Percentiles rank a stretch among this genome's conserved stretches.
These are phyloP conservation scores for Lactarius evosmus DNA, from an alignment of 768 basidiomycete genomes.

Conservation along the genomic window DNA sequence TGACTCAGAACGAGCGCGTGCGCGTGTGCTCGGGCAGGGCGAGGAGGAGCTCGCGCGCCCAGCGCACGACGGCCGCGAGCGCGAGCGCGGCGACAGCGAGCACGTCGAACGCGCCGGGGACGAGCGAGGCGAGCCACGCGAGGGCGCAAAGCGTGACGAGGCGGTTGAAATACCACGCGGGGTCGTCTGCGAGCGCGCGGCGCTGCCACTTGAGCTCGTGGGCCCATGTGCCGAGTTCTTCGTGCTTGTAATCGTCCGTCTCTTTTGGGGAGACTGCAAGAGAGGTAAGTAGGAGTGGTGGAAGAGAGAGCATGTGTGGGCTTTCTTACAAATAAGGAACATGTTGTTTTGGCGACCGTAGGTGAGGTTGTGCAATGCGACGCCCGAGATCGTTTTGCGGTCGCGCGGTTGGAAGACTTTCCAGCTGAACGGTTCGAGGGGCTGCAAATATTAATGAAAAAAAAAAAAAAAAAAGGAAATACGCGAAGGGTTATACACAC, in stretches of 20 bases:
- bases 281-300: neutral
- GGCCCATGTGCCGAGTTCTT: slow-evolving; percentile 21
- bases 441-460: neutral
- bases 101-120: slow-evolving; percentile 3
- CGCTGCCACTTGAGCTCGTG: slow-evolving; percentile 21
- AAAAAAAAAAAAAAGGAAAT: neutral
- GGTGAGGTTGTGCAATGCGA: slow-evolving; percentile 22
- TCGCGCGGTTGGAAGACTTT: slow-evolving; percentile 14
- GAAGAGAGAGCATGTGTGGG: neutral
- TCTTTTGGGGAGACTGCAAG: slow-evolving; percentile 2
- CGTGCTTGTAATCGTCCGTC: slow-evolving; percentile 14
- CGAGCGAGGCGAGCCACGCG: slow-evolving; percentile 20
- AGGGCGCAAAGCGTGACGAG: slow-evolving; percentile 16
- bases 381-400: slow-evolving; percentile 12
- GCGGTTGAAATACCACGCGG: slow-evolving; percentile 20
- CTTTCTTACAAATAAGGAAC: slow-evolving; percentile 4
- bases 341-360: slow-evolving; percentile 15
- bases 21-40: neutral
- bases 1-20: slow-evolving; percentile 3
- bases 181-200: slow-evolving; percentile 16
- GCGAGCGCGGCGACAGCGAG: neutral
- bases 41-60: slow-evolving; percentile 1
- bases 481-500: slow-evolving; percentile 9
- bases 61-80: neutral
- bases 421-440: slow-evolving; percentile 24